These are phyloP conservation scores for Triticum urartu DNA, from an alignment of 176 grass and related monocot species.

Conservation along the genomic window DNA sequence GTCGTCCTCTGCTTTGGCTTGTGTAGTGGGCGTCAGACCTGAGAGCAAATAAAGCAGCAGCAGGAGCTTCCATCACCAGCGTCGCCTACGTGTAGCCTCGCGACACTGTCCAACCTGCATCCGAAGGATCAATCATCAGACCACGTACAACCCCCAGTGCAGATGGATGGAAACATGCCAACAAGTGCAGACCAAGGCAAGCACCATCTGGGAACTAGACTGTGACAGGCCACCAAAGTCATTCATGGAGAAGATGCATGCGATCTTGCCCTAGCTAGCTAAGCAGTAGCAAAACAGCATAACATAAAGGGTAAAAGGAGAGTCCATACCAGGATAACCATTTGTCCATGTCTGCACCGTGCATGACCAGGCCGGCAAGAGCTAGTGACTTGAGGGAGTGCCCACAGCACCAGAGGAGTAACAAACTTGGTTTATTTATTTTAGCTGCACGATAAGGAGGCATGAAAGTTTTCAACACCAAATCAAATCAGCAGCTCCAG, in stretches of 20 bases:
- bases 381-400: slow-evolving; percentile 22
- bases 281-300: slow-evolving; percentile 44
- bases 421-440: slow-evolving; percentile 33
- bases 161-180: slow-evolving; percentile 32
- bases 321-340: slow-evolving; percentile 32
- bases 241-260: slow-evolving; percentile 48
- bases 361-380: slow-evolving; percentile 34
- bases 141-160: slow-evolving; percentile 29
- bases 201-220: slow-evolving; percentile 43
- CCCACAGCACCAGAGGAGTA: slow-evolving; percentile 27
- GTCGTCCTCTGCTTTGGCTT: slow-evolving; percentile 21
- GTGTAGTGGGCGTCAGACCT: slow-evolving; percentile 18
- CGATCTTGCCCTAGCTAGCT: slow-evolving; percentile 37
- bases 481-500: slow-evolving; percentile 27
- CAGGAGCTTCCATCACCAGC: slow-evolving; percentile 32
- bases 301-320: slow-evolving; percentile 35
- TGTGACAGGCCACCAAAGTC: slow-evolving; percentile 46
- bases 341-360: slow-evolving; percentile 26
- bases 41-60: slow-evolving; percentile 27
- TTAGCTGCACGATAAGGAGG: slow-evolving; percentile 41
- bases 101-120: slow-evolving; percentile 35
- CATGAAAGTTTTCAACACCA: slow-evolving; percentile 49
- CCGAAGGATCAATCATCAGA: background rate
- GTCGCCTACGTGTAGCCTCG: slow-evolving; percentile 41
- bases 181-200: slow-evolving; percentile 57